Evolutionary conservation across 306 rosid species (phyloP).

Genomic region (Canavalia gladiata): DNA sequence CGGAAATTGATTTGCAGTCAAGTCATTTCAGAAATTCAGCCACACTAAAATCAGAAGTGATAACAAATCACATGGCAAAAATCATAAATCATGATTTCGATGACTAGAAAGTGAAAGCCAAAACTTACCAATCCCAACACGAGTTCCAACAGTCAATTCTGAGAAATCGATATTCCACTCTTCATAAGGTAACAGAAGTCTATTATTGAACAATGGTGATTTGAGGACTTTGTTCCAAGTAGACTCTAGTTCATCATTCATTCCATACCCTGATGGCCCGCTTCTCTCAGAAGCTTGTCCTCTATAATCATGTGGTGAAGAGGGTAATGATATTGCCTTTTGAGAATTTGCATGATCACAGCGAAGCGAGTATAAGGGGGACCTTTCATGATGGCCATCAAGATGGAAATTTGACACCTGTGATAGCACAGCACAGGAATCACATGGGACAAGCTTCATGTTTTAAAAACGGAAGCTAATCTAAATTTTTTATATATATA

Average conservation of each 20-base stretch:
- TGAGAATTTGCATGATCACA: constrained; percentile 67
- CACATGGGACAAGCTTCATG: not conserved
- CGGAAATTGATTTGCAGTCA: constrained; percentile 40
- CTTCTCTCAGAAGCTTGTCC: constrained; percentile 73
- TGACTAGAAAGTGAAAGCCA: constrained; percentile 30
- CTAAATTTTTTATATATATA: not conserved
- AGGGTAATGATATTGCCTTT: constrained; percentile 88
- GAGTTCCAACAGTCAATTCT: constrained; percentile 93
- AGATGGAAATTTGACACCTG: constrained; percentile 55
- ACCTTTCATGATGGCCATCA: constrained; percentile 50
- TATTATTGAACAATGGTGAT: constrained; percentile 67
- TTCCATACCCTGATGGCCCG: constrained; percentile 56
- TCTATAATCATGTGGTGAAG: constrained; percentile 88
- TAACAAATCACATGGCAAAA: constrained; percentile 5
- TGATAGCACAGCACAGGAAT: constrained; percentile 38
- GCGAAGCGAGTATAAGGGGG: constrained; percentile 54
- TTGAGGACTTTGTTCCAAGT: constrained; percentile 89
- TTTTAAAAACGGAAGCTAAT: constrained; percentile 35
- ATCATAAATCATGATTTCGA: constrained; percentile 18
- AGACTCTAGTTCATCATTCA: constrained; percentile 67
- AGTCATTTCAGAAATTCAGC: constrained; percentile 15
- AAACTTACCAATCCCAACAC: constrained; percentile 92
- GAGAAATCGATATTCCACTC: constrained; percentile 93
- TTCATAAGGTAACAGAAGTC: constrained; percentile 79
- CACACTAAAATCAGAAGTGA: constrained; percentile 34